phyloP scores from a whole-genome alignment of 2,329 filamentous ascomycete species.

The Xylaria sp. region DNA sequence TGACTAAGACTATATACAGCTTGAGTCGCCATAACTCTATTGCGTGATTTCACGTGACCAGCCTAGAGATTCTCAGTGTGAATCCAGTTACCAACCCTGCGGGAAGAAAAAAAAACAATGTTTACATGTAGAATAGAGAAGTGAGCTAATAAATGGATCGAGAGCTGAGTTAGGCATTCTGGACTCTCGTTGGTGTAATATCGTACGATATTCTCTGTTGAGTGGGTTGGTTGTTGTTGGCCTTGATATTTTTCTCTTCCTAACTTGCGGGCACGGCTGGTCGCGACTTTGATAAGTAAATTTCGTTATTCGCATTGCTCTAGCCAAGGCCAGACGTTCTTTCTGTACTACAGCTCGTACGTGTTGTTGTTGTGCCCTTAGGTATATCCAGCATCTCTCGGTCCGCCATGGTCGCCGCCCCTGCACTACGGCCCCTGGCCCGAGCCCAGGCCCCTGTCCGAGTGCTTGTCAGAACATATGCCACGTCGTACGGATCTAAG shows the following conservation, averaged over 20 bases:
- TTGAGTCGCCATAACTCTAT: slow-evolving; percentile 6
- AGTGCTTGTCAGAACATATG: slow-evolving; percentile 42
- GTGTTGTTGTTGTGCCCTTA: too few species aligned
- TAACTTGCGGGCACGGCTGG: too few species aligned
- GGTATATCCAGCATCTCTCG: background rate
- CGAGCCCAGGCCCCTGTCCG: slow-evolving; percentile 37
- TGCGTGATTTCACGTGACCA: slow-evolving; percentile 42
- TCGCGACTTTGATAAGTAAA: background rate
- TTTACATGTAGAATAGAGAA: background rate
- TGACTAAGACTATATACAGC: background rate
- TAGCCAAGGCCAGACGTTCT: background rate
- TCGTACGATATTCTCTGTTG: background rate
- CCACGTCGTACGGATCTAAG: slow-evolving; percentile 47
- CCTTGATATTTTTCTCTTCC: too few species aligned
- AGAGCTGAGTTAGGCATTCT: background rate
- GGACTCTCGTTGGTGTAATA: background rate
- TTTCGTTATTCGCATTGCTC: background rate
- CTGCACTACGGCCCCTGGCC: slow-evolving; percentile 39
- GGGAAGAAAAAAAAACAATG: background rate
- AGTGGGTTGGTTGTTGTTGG: too few species aligned
- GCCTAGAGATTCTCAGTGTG: background rate
- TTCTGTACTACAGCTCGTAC: background rate
- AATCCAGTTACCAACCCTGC: background rate
- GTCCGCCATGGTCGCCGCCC: slow-evolving; percentile 34
- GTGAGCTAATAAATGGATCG: background rate